Evolutionary conservation across 2,329 filamentous ascomycete genomes (phyloP), one percentile per base, ranked within the genome.

Genomic region (Drechslera avenae): DNA sequence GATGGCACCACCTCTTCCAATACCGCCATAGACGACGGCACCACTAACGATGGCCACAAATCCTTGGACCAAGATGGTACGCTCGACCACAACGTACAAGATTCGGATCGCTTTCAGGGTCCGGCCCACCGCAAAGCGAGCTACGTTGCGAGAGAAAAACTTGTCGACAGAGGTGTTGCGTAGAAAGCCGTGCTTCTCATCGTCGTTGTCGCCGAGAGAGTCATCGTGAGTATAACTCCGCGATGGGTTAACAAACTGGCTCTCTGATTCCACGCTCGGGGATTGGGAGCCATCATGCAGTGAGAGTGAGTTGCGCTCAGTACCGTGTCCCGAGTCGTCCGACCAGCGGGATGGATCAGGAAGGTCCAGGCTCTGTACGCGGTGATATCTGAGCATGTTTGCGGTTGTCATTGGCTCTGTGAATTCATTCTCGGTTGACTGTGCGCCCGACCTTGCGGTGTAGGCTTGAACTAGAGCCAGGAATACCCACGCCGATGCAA

Each of bases 51-150:
- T 73, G 0, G 86, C 82, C 35, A 89, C 76, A 62, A 92, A 96
- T 1, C 90, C 91, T 32, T 96, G 80, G 0, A 90, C 81, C 28
- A 97, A 76, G 53, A 95, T 87, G 2, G 87, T 80, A 42, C 91
- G 85, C 69, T 97, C 90, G 23, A 95, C 76, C 6, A 86, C 67
- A 40, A 85, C 80, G 72, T 92, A 91, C 0, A 80, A 72, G 33
- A 87, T 69, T 26, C 81, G 75, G 17, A 92, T 66, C 17, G 83
- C 72, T 42, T 77, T 81, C 73, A 88, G 82, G 0, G 83, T 77
- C 5, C 75, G 77, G 1, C 69, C 67, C 83, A 84, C 39, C 84
- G 77, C 67, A 39, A 85, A 74, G 34, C 77, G 75, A 13, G 83
- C 79, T n/a, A 86, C 69, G 53, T 80, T 80, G 21, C 74, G 75